Evolutionary conservation across 345 rosid genomes (phyloP).

Genomic region (Eucalyptus decipiens): DNA sequence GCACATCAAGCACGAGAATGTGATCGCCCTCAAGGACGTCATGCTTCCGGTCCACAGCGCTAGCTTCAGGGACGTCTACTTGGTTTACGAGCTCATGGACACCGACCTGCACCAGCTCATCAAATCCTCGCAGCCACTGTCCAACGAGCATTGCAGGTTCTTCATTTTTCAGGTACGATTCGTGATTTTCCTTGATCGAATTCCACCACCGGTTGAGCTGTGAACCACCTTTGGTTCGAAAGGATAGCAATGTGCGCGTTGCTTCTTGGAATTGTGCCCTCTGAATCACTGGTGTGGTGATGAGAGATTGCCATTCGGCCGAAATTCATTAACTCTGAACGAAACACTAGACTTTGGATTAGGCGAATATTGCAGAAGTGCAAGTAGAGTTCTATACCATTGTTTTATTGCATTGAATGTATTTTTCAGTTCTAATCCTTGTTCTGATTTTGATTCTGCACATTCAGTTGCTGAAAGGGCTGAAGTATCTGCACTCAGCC

Average conservation of each 20-base stretch:
- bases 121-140: slow-evolving; percentile 57
- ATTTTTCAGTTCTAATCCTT: background rate
- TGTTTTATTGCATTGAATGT: background rate
- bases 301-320: background rate
- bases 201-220: background rate
- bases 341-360: background rate
- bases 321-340: background rate
- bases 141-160: slow-evolving; percentile 75
- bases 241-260: background rate
- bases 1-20: slow-evolving; percentile 70
- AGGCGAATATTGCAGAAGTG: background rate
- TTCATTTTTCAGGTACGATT: slow-evolving; percentile 65
- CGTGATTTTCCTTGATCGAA: background rate
- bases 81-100: slow-evolving; percentile 94
- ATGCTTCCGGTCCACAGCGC: slow-evolving; percentile 53
- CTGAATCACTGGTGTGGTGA: background rate
- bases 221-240: background rate
- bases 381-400: background rate
- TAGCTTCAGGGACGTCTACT: slow-evolving; percentile 70
- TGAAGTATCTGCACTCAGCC: slow-evolving; percentile 91
- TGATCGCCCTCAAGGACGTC: slow-evolving; percentile 73
- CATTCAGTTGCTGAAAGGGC: slow-evolving; percentile 59
- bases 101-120: slow-evolving; percentile 85
- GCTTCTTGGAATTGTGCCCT: background rate
- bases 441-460: background rate